Evolutionary conservation across 1,284 basidiomycete species (phyloP).

Genomic region (Chalciporus sp.): DNA sequence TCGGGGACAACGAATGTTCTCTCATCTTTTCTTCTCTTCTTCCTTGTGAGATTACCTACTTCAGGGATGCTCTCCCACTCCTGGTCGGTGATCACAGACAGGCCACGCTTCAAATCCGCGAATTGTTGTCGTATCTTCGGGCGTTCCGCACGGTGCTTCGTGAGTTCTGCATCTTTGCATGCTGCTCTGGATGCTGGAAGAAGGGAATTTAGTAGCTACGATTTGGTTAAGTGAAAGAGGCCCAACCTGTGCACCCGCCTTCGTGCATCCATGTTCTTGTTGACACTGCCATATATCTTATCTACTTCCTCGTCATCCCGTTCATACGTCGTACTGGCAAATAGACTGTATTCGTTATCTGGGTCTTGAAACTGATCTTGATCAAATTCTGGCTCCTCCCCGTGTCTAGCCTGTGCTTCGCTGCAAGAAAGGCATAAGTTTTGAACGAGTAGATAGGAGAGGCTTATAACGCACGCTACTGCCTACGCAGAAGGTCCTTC

Average conservation of each 20-base stretch:
- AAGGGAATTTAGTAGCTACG: slow-evolving; percentile 28
- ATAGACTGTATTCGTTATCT: slow-evolving; percentile 95
- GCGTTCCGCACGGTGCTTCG: slow-evolving; percentile 73
- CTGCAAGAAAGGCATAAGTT: slow-evolving; percentile 1
- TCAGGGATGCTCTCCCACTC: slow-evolving; percentile 98
- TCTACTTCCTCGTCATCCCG: slow-evolving; percentile 44
- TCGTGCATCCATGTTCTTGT: slow-evolving; percentile 88
- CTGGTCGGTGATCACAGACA: slow-evolving; percentile 83
- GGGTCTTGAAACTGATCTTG: slow-evolving; percentile 94
- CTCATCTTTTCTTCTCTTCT: slow-evolving; percentile 86
- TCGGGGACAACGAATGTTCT: slow-evolving; percentile 90
- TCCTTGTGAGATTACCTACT: slow-evolving; percentile 93
- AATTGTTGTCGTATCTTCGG: slow-evolving; percentile 95
- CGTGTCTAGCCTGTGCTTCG: slow-evolving; percentile 80
- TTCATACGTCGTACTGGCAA: slow-evolving; percentile 95
- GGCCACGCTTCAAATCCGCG: slow-evolving; percentile 90
- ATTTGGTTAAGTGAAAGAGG: slow-evolving; percentile 29
- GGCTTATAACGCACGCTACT: slow-evolving; percentile 63
- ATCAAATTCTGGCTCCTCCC: slow-evolving; percentile 86
- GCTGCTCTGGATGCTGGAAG: slow-evolving; percentile 59
- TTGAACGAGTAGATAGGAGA: too few species aligned
- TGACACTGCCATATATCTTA: slow-evolving; percentile 51
- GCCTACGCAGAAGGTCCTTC: slow-evolving; percentile 91
- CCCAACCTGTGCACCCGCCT: slow-evolving; percentile 73
- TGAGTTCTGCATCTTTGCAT: slow-evolving; percentile 72